Conservation (phyloP, 805 yeast species). For the Spathaspora boniae region DNA sequence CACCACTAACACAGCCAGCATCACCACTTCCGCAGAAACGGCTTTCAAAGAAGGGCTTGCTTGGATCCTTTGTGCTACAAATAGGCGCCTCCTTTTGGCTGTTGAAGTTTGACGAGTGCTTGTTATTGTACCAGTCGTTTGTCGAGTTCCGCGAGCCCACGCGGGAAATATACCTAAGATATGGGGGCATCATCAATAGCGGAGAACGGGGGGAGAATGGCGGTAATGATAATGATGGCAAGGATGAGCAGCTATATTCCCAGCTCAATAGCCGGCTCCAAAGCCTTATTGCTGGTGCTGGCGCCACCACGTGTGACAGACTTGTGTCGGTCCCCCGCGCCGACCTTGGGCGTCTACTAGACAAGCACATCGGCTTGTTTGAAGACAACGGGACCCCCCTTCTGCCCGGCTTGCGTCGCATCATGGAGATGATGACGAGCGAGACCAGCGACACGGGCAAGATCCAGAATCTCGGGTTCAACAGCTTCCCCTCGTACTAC, state of each 20-base stretch:
- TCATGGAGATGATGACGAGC: conserved; percentile 46
- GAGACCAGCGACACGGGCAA: conserved; percentile 35
- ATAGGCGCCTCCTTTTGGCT: conserved; percentile 29
- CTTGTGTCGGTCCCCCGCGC: conserved; percentile 44
- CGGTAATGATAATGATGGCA: conserved; percentile 2
- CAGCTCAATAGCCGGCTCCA: conserved; percentile 14
- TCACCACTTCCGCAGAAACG: background rate
- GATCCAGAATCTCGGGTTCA: conserved; percentile 29
- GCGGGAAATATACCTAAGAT: conserved; percentile 15
- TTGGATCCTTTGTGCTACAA: conserved; percentile 31
- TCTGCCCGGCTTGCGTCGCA: conserved; percentile 39
- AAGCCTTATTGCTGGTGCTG: too few species aligned
- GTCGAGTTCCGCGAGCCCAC: conserved; percentile 30
- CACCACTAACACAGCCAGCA: background rate
- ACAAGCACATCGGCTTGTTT: conserved; percentile 49
- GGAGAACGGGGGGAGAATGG: background rate
- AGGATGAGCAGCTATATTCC: conserved; percentile 14
- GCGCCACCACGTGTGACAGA: conserved; percentile 9
- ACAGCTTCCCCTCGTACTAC: conserved; percentile 38
- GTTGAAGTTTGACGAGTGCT: conserved; percentile 36
- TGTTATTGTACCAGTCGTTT: conserved; percentile 31
- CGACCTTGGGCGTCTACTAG: conserved; percentile 48
- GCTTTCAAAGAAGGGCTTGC: conserved; percentile 19
- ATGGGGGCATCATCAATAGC: conserved; percentile 10
- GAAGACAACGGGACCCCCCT: conserved; percentile 52